Conservation (phyloP, 177 flowering plant genomes). For the Vitis hybrid region DNA sequence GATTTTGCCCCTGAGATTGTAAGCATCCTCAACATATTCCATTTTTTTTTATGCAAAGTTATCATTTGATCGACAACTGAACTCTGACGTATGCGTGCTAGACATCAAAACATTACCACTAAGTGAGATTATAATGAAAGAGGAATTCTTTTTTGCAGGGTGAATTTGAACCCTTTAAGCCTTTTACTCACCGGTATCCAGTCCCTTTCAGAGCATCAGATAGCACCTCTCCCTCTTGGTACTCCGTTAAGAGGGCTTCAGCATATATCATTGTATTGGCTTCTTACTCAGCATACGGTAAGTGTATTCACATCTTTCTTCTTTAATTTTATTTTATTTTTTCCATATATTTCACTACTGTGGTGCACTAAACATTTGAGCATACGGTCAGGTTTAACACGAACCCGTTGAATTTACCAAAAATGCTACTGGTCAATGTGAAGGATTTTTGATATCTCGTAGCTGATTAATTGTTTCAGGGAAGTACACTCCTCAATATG, state of each 20-base stretch:
- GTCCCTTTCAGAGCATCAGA: conserved; percentile 44
- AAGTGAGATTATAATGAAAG: too few species aligned
- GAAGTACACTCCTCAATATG: conserved; percentile 58
- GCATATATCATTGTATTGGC: conserved; percentile 62
- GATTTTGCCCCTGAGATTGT: conserved; percentile 77
- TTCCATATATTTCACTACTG: neutral
- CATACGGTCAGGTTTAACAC: too few species aligned
- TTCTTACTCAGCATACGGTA: conserved; percentile 68
- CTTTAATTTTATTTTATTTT: neutral
- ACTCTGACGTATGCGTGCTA: too few species aligned
- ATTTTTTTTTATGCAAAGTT: neutral
- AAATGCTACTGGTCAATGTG: neutral
- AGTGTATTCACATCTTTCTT: neutral
- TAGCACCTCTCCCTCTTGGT: conserved; percentile 58
- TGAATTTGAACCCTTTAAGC: conserved; percentile 56
- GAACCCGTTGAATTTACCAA: too few species aligned
- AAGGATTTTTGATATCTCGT: neutral
- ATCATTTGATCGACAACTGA: neutral
- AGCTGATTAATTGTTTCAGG: conserved; percentile 23
- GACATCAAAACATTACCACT: too few species aligned
- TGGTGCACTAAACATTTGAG: too few species aligned
- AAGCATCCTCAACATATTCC: conserved; percentile 15
- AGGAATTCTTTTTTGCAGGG: conserved; percentile 34
- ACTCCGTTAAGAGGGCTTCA: conserved; percentile 71
- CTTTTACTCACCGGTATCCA: conserved; percentile 42